Percentiles rank a stretch among this genome's conserved stretches.
phyloP scores from a whole-genome alignment of 2,329 filamentous ascomycete genomes.

The Talaromyces rugulosus region DNA sequence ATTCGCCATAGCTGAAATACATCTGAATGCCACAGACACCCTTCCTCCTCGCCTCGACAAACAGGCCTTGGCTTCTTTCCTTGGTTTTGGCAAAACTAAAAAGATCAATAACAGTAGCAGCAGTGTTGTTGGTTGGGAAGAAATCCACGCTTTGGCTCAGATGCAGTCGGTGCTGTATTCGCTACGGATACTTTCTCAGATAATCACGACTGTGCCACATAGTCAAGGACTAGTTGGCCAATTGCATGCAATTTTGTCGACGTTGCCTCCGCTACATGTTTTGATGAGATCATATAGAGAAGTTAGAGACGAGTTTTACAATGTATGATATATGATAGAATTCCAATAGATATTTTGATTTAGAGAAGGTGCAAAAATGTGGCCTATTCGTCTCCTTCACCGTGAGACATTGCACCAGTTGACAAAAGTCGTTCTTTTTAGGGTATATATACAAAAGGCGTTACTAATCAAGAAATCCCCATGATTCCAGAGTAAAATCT shows the following conservation, averaged over 20 bases:
- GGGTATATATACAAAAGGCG: neutral
- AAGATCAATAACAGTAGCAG: conserved; percentile 1
- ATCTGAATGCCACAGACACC: conserved; percentile 10
- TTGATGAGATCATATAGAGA: conserved; percentile 25
- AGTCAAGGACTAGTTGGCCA: conserved; percentile 9
- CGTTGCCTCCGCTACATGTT: conserved; percentile 26
- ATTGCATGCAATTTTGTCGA: conserved; percentile 19
- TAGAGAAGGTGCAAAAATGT: no score
- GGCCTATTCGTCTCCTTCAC: neutral
- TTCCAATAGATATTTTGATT: neutral
- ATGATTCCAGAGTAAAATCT: neutral
- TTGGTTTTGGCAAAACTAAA: conserved; percentile 24
- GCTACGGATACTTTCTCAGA: conserved; percentile 55
- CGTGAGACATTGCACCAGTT: neutral
- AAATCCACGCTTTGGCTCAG: conserved; percentile 59
- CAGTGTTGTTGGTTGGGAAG: conserved; percentile 50
- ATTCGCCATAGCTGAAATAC: conserved; percentile 31
- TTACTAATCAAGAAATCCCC: neutral
- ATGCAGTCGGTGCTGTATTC: conserved; percentile 60
- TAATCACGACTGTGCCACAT: conserved; percentile 36
- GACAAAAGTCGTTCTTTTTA: neutral
- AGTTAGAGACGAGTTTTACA: conserved; percentile 14
- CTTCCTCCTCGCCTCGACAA: neutral
- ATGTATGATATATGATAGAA: neutral
- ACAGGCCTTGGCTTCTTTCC: conserved; percentile 23